Conservation (phyloP, 805 yeast genomes). For the Candida xyloterini region DNA sequence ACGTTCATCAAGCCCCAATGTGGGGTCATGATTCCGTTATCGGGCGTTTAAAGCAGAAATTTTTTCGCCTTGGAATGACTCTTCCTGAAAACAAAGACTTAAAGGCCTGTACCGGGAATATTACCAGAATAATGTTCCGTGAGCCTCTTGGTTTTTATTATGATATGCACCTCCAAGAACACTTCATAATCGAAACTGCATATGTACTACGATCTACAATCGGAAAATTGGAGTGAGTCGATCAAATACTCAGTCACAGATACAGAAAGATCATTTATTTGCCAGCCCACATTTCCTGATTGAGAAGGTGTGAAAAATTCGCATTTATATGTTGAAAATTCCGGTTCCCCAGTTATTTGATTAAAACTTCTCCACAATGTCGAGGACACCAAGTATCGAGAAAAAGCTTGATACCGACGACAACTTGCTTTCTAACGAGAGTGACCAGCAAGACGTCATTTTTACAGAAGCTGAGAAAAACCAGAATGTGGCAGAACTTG, state of each 20-base stretch:
- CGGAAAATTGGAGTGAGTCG: too few relatives aligned
- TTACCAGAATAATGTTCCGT: background rate
- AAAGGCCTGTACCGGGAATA: constrained; percentile 5
- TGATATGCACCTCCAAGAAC: too few relatives aligned
- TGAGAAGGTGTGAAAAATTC: background rate
- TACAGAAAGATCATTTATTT: too few relatives aligned
- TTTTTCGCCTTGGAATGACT: constrained; percentile 1
- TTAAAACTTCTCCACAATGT: constrained; percentile 8
- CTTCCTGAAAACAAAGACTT: constrained; percentile 3
- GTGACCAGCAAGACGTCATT: constrained; percentile 1
- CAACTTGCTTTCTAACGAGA: constrained; percentile 10
- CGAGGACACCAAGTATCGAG: constrained; percentile 20
- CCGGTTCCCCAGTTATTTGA: background rate
- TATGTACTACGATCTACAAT: too few relatives aligned
- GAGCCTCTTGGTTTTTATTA: too few relatives aligned
- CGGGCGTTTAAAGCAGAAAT: background rate
- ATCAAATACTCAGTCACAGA: too few relatives aligned
- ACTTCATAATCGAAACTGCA: too few relatives aligned
- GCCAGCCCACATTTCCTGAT: background rate
- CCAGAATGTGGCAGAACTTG: constrained; percentile 35
- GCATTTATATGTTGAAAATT: background rate
- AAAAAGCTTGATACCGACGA: constrained; percentile 19
- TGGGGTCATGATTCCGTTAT: too few relatives aligned
- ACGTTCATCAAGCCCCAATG: too few relatives aligned
- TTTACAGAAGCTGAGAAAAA: constrained; percentile 25